These are phyloP conservation scores for Ceratobasidium sp. DNA, from an alignment of 1,284 basidiomycete species.

Conservation along the genomic window DNA sequence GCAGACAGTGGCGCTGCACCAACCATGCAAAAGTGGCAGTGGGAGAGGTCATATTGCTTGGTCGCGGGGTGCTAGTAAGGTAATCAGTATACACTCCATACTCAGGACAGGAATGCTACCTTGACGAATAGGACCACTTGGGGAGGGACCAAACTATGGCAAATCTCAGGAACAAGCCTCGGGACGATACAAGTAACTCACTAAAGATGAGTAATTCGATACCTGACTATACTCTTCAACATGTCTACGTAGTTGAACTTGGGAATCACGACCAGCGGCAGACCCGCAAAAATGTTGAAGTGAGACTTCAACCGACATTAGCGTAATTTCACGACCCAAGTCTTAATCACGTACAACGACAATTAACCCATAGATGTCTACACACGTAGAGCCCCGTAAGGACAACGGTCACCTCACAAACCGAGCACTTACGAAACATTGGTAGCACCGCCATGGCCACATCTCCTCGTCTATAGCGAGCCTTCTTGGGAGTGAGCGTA, in stretches of 20 bases:
- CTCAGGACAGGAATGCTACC: constrained; percentile 51
- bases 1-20: constrained; percentile 77
- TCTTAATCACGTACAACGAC: constrained; percentile 18
- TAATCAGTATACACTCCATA: not conserved
- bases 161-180: constrained; percentile 40
- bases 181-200: constrained; percentile 49
- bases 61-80: constrained; percentile 63
- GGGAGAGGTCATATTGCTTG: constrained; percentile 68
- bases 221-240: constrained; percentile 68
- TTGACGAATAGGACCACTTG: constrained; percentile 64
- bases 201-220: constrained; percentile 70
- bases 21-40: constrained; percentile 64
- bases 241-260: constrained; percentile 73
- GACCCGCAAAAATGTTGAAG: constrained; percentile 37
- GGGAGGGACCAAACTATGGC: constrained; percentile 68
- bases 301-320: constrained; percentile 1
- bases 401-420: constrained; percentile 48
- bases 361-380: constrained; percentile 75
- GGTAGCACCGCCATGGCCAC: constrained; percentile 53
- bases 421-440: constrained; percentile 49
- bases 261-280: too few relatives aligned
- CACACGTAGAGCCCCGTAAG: not conserved
- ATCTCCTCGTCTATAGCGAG: constrained; percentile 61
- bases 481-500: constrained; percentile 45
- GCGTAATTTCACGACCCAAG: not conserved